Evolutionary conservation across 176 grass and related monocot genomes (phyloP).

Genomic region (Lolium perenne): DNA sequence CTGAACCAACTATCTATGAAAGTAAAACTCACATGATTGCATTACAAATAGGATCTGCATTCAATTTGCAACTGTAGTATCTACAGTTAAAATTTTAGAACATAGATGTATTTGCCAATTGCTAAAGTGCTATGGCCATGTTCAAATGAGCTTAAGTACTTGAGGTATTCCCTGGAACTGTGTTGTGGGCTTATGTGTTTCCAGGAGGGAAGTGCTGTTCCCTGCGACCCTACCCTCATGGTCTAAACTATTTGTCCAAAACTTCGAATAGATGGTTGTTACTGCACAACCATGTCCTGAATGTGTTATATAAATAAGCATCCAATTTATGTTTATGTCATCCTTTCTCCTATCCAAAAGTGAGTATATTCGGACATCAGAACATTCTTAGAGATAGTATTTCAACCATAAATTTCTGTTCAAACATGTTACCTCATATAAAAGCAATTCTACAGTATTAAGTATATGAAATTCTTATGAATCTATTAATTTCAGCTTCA

Average conservation of each 20-base stretch:
- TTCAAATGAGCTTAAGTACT: not conserved
- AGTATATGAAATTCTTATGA: not conserved
- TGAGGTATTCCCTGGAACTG: not conserved
- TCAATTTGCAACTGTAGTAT: not conserved
- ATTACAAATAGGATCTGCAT: not conserved
- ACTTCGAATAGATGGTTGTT: constrained; percentile 12
- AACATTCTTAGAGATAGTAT: not conserved
- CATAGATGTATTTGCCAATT: not conserved
- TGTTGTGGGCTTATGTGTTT: not conserved
- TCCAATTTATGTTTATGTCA: constrained; percentile 5
- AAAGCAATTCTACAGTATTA: not conserved
- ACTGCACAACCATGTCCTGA: not conserved
- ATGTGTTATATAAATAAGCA: constrained; percentile 16
- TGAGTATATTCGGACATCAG: not conserved
- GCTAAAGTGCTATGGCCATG: not conserved
- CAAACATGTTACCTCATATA: not conserved
- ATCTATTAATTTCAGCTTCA: not conserved
- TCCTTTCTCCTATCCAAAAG: not conserved
- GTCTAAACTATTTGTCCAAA: not conserved
- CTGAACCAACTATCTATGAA: not conserved
- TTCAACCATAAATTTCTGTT: not conserved
- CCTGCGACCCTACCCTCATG: not conserved
- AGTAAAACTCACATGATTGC: not conserved
- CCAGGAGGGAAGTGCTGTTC: not conserved
- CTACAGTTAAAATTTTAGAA: not conserved